Base-by-base conservation (phyloP, 148 eudicot species). In the Chenopodium formosanum region DNA sequence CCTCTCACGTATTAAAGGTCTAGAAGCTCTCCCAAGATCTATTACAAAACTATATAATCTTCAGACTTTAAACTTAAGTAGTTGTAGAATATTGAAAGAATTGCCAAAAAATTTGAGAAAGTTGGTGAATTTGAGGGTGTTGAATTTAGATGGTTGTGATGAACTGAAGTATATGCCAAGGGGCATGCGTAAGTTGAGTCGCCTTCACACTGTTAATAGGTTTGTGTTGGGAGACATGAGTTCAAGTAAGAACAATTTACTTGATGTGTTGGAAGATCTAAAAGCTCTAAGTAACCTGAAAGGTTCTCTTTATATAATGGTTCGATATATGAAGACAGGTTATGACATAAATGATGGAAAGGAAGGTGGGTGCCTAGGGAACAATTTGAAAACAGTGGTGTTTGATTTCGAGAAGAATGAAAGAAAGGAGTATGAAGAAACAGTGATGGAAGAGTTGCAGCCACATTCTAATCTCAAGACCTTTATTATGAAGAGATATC, bases 371-470 rank as follows among this genome's bases (percentile, higher is more conserved):
- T 68, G 70, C 34, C 7, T 81, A 37, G 22, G 68, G 63, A 16
- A 34, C 19, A 76, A 81, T 47, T 74, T 83, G 22, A 73, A 48
- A 0, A 0, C 31, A 22, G 20, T 73, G 50, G 0, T 0, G 2
- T 14, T 52, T 78, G 0, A 0, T 62, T 16, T 77, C 40, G 0
- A 6, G 27, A 4, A 11, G 22, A 8, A 27, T 6, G 37, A 0
- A 3, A 19, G 60, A 48, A 12, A 12, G 22, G 60, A 53, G 17
- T 48, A 32, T 65, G 79, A 66, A 17, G 75, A 78, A 32, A 37
- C 40, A 9, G 22, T 85, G 44, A 25, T 85, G 17, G 83, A 78
- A 50, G 31, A 60, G 32, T 63, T 85, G 29, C 82, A 82, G 50
- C 87, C 85, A 0, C 82, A 60, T 68, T 25, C 52, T 20, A 60